Conservation (phyloP, 805 yeast genomes). For the Blastobotrys terrestris region DNA sequence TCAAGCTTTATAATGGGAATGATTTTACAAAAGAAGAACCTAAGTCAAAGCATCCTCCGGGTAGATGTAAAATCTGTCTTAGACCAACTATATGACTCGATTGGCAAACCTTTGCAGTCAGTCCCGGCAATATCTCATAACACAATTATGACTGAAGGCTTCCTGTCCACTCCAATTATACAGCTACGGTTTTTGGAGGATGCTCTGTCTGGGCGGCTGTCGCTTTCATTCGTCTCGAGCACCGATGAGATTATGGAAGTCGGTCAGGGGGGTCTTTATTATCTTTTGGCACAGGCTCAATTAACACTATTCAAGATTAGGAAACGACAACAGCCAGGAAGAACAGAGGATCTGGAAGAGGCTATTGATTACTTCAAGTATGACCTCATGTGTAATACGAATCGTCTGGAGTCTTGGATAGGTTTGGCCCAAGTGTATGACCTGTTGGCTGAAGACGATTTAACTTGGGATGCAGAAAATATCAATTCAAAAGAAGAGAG, state of each 20-base stretch:
- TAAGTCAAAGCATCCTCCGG: slow-evolving; percentile 53
- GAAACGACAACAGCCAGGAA: slow-evolving; percentile 70
- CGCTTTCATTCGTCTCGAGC: slow-evolving; percentile 15
- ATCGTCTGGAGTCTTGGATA: slow-evolving; percentile 80
- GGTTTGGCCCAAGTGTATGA: slow-evolving; percentile 75
- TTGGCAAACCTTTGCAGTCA: slow-evolving; percentile 52
- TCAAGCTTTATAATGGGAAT: slow-evolving; percentile 48
- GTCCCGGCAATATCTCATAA: slow-evolving; percentile 29
- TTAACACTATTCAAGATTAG: slow-evolving; percentile 65
- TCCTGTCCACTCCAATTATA: slow-evolving; percentile 29
- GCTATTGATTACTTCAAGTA: slow-evolving; percentile 58
- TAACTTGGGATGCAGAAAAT: slow-evolving; percentile 89
- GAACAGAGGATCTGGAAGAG: slow-evolving; percentile 73
- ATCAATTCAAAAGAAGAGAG: slow-evolving; percentile 58
- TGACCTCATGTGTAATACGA: slow-evolving; percentile 62
- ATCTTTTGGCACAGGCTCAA: slow-evolving; percentile 59
- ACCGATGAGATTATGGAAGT: slow-evolving; percentile 31
- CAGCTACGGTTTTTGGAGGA: slow-evolving; percentile 16
- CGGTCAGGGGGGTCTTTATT: slow-evolving; percentile 55
- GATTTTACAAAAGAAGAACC: slow-evolving; percentile 51
- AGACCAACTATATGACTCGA: slow-evolving; percentile 62
- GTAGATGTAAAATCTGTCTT: slow-evolving; percentile 66
- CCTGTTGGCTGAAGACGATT: slow-evolving; percentile 75
- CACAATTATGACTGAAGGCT: slow-evolving; percentile 40
- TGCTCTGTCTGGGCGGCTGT: slow-evolving; percentile 19